These are phyloP conservation scores for Cyclotella cryptica DNA, from an alignment of 108 stramenopile genomes.

Conservation along the genomic window DNA sequence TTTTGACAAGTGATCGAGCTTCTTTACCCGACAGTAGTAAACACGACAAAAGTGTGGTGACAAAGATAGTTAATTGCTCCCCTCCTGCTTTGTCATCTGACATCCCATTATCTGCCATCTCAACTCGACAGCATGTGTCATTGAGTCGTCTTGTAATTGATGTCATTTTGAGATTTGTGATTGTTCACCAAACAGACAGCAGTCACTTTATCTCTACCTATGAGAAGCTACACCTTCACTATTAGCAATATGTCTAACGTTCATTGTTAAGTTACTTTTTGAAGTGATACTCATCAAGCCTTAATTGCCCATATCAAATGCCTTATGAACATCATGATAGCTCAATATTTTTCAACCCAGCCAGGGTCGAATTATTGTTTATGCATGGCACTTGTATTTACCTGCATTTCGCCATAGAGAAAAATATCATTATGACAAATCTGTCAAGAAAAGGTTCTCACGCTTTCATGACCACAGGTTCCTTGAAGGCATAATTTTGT, in stretches of 20 bases:
- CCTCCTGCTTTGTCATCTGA: not conserved
- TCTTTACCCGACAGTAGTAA: not conserved
- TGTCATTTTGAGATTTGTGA: too few species aligned
- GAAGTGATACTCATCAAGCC: constrained; percentile 6
- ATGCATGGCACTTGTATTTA: constrained; percentile 29
- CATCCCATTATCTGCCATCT: not conserved
- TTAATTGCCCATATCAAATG: constrained; percentile 38
- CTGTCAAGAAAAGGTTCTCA: constrained; percentile 49
- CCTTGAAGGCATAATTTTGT: constrained; percentile 56
- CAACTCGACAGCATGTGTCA: not conserved
- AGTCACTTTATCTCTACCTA: too few species aligned
- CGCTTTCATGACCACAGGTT: constrained; percentile 60
- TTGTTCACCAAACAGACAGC: too few species aligned
- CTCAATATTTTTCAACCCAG: constrained; percentile 66
- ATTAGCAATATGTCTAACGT: too few species aligned
- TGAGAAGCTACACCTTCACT: too few species aligned
- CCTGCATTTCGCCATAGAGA: constrained; percentile 46
- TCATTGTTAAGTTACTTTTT: too few species aligned
- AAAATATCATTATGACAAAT: constrained; percentile 25
- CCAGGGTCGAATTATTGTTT: constrained; percentile 55
- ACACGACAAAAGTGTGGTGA: not conserved
- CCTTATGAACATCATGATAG: constrained; percentile 56
- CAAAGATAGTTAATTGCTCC: not conserved
- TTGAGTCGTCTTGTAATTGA: not conserved
- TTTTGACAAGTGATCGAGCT: not conserved